Conservation (phyloP, 345 rosid species). For the Litchi chinensis region DNA sequence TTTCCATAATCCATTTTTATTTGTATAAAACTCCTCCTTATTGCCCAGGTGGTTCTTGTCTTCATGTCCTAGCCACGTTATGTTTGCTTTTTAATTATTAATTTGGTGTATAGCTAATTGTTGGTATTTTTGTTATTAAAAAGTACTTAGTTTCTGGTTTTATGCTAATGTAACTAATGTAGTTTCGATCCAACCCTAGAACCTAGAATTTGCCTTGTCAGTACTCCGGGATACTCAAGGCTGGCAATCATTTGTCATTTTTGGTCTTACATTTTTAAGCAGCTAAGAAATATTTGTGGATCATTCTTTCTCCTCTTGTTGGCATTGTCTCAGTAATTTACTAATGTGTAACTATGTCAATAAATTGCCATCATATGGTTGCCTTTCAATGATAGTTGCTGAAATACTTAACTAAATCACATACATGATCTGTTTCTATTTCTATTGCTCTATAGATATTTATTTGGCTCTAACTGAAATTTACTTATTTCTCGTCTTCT, state of each 20-base stretch:
- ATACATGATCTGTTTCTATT: not conserved
- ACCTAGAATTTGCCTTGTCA: not conserved
- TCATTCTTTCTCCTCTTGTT: not conserved
- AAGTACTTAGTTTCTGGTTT: not conserved
- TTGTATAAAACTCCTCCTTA: not conserved
- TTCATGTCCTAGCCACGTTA: not conserved
- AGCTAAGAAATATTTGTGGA: not conserved
- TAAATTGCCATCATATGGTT: not conserved
- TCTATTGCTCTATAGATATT: not conserved
- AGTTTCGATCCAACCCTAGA: not conserved
- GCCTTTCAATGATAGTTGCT: not conserved
- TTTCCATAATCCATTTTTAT: not conserved
- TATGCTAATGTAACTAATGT: not conserved
- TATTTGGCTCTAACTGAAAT: slow-evolving; percentile 14
- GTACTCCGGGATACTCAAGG: not conserved
- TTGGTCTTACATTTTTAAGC: not conserved
- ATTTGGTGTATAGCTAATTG: not conserved
- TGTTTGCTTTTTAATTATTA: not conserved
- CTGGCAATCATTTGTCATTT: not conserved
- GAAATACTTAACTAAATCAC: slow-evolving; percentile 4
- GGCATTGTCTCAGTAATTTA: not conserved
- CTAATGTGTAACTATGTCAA: not conserved
- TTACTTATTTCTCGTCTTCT: slow-evolving; percentile 15
- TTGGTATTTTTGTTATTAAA: not conserved
- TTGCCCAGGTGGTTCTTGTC: not conserved